phyloP scores from a whole-genome alignment of 2,329 filamentous ascomycete species.

The Diaporthe caulivora region DNA sequence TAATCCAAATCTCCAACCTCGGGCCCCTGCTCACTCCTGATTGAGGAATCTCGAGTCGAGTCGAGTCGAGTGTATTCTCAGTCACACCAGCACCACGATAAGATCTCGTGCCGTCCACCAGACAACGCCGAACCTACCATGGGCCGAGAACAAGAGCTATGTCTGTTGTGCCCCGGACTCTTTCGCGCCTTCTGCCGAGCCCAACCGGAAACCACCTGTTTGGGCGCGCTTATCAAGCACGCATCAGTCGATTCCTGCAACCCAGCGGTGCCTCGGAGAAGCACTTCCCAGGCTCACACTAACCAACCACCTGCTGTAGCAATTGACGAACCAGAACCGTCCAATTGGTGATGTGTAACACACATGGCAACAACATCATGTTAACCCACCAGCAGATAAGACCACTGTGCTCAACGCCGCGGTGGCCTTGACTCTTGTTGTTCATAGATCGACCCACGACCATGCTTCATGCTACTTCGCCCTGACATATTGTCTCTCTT shows the following conservation, averaged over 20 bases:
- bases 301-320: conserved; percentile 13
- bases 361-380: conserved; percentile 11
- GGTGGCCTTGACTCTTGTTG: background rate
- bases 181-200: background rate
- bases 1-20: background rate
- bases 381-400: conserved; percentile 8
- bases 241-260: conserved; percentile 19
- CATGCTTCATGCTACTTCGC: background rate
- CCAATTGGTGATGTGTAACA: conserved; percentile 18
- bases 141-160: background rate
- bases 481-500: background rate
- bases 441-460: background rate
- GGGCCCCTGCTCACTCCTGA: background rate
- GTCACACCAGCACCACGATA: background rate
- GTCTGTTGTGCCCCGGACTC: background rate
- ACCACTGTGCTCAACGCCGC: background rate
- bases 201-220: background rate
- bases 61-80: background rate
- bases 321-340: conserved; percentile 30
- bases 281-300: conserved; percentile 19
- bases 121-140: background rate
- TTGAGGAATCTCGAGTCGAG: background rate
- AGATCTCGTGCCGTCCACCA: background rate
- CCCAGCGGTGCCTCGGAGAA: conserved; percentile 39
- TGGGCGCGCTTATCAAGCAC: conserved; percentile 20